Conservation (phyloP, 805 yeast genomes). For the Metschnikowia rubicola region DNA sequence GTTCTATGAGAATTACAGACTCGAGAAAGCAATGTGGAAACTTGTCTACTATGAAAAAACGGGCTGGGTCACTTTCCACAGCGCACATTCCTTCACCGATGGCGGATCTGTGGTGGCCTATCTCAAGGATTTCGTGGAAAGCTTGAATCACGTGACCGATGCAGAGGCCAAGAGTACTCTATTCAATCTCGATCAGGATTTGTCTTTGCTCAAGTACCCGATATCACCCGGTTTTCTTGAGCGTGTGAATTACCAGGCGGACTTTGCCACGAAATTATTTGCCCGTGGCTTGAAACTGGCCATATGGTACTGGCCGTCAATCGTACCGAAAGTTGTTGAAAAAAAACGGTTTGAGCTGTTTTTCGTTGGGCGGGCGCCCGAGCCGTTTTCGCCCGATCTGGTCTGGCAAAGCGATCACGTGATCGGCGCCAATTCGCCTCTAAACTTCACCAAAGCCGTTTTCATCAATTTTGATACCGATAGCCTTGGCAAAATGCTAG, state of each 20-base stretch:
- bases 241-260: too few relatives aligned
- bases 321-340: conserved; percentile 8
- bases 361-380: conserved; percentile 5
- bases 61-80: conserved; percentile 9
- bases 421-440: conserved; percentile 5
- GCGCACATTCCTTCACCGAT: conserved; percentile 10
- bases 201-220: too few relatives aligned
- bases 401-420: conserved; percentile 6
- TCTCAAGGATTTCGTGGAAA: conserved; percentile 9
- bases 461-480: conserved; percentile 4
- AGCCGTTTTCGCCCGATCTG: conserved; percentile 3
- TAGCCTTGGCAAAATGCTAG: background rate
- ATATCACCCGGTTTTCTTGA: too few relatives aligned
- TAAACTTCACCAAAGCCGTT: background rate
- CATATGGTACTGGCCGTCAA: too few relatives aligned
- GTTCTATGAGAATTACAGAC: too few relatives aligned
- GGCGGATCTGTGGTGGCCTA: conserved; percentile 11
- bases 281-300: too few relatives aligned
- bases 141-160: background rate
- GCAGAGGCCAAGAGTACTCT: too few relatives aligned
- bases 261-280: too few relatives aligned
- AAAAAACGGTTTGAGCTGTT: conserved; percentile 9
- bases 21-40: conserved; percentile 5
- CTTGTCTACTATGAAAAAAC: conserved; percentile 7
- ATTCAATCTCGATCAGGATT: too few relatives aligned